Base-by-base conservation (phyloP, 2,329 filamentous ascomycete genomes). In the Sclerotinia glacialis region DNA sequence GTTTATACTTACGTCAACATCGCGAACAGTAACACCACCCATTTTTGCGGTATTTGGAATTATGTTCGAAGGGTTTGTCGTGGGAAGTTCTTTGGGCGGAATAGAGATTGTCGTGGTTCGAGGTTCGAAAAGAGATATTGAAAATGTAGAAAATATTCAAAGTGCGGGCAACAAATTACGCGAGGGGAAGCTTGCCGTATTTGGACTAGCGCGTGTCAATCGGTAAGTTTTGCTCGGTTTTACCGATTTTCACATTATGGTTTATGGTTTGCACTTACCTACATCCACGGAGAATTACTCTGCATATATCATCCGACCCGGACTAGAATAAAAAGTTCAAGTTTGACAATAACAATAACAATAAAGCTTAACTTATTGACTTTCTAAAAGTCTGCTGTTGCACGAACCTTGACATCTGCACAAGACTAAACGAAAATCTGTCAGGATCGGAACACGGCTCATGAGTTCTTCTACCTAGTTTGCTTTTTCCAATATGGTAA, bases 11-110 rank as follows among this genome's bases (percentile, higher is more conserved):
- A 91, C 89, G 86, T 91, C 89, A 80, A 93, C 90, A 84, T 93
- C 91, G 83, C 90, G 90, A 83, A 94, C 91, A 77, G 84, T 86
- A 80, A 92, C 85, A 82, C 90, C 91, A 82, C 89, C 86, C 91
- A 93, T 93, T 80, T 85, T 92, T 83, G 83, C 84, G 85, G 84
- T 86, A 56, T 67, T 72, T 67, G 60, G 37, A 70, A 72, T 67
- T 44, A 70, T 65, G 66, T 69, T 73, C 66, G 71, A 69, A 67
- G 69, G 64, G 55, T 69, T 67, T 49, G 67, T 66, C 53, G 67
- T 67, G 67, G 64, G 64, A 65, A 60, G 61, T 66, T 66, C 64
- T 56, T 53, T 66, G 55, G 64, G 55, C 64, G 64, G 42, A 56
- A 66, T 34, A 34, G 26, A 61, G 53, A 56, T 63, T 55, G 62